Percentiles rank a stretch among this genome's conserved stretches.
These are phyloP conservation scores for Thymus quinquecostatus DNA, from an alignment of 257 asterid species.

Conservation along the genomic window DNA sequence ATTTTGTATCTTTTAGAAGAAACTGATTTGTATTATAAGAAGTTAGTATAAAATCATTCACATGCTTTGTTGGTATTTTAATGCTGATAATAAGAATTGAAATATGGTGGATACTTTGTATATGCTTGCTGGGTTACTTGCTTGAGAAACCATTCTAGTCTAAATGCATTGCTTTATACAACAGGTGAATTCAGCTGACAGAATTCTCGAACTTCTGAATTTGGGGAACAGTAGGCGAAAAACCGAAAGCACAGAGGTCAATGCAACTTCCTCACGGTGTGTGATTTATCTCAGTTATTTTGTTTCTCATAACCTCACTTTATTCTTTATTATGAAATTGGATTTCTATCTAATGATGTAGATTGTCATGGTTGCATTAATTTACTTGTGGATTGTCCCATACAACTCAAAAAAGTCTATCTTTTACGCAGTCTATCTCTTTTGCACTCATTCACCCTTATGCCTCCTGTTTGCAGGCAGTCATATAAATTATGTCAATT, in stretches of 20 bases:
- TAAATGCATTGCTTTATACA: slow-evolving; percentile 30
- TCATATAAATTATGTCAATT: slow-evolving; percentile 14
- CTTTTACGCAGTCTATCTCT: neutral
- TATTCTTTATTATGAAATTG: slow-evolving; percentile 7
- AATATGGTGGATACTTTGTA: slow-evolving; percentile 3
- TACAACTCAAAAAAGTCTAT: slow-evolving; percentile 3
- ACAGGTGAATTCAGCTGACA: slow-evolving; percentile 94
- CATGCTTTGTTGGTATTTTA: slow-evolving; percentile 23
- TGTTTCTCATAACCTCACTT: slow-evolving; percentile 5
- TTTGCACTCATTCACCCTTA: slow-evolving; percentile 21
- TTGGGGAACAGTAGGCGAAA: slow-evolving; percentile 94
- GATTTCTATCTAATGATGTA: slow-evolving; percentile 6
- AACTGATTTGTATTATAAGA: slow-evolving; percentile 12
- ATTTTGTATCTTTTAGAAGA: slow-evolving; percentile 18
- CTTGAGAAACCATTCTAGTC: slow-evolving; percentile 22
- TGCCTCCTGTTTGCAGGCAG: slow-evolving; percentile 14
- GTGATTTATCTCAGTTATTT: slow-evolving; percentile 37
- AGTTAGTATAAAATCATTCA: neutral
- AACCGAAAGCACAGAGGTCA: slow-evolving; percentile 91
- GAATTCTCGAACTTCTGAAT: slow-evolving; percentile 84
- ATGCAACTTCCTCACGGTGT: slow-evolving; percentile 94
- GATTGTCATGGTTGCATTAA: slow-evolving; percentile 5
- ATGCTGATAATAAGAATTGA: slow-evolving; percentile 18
- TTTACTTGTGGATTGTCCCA: neutral
- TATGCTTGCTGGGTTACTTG: slow-evolving; percentile 5